Evolutionary conservation across 169 alveolate genomes (phyloP), one percentile per base, ranked within the genome.

Genomic region (Plasmodium berghei): DNA sequence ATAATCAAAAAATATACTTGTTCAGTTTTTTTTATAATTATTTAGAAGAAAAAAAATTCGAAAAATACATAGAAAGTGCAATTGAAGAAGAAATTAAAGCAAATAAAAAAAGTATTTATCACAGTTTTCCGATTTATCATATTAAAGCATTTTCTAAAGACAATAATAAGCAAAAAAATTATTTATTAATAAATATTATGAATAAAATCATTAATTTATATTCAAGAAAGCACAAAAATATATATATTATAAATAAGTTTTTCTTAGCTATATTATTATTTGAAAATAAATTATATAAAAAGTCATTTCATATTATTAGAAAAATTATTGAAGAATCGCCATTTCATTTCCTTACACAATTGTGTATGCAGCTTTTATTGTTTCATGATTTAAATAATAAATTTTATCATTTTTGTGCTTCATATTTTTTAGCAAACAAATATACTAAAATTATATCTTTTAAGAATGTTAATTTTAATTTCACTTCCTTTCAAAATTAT

Each of bases 31-130:
- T 52, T 34, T 49, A 40, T 20, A 62, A 66, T 83, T 83, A 83
- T 55, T 83, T 83, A 48, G 90, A 83, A 67, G 85, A 83, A 83
- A 83, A 83, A 67, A 71, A 58, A 45, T 83, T 67, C 54, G 83
- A 83, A 66, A 66, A 83, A 62, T 55, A 67, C 52, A 66, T 83
- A 45, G 73, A 49, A 52, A 83, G 55, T 28, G 90, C 16, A 83
- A 12, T 14, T 14, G 20, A 16, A 52, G 59, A 14, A 52, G 24
- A 52, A 52, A 6, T 16, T 14, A 52, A 3, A 14, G 59, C 2
- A 52, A 52, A 52, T 52, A 67, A 67, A 40, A 69, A 83, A 67
- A 67, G 45, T 67, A 46, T 83, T 14, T 83, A 83, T 48, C 61
- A 83, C 0, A 67, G 26, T 12, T 83, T 83, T 28, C 90, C 90